A percentile compares a stretch with the other conserved stretches of the same genome.
Conservation (phyloP, 306 rosid genomes). For the Erythrophleum fordii region DNA sequence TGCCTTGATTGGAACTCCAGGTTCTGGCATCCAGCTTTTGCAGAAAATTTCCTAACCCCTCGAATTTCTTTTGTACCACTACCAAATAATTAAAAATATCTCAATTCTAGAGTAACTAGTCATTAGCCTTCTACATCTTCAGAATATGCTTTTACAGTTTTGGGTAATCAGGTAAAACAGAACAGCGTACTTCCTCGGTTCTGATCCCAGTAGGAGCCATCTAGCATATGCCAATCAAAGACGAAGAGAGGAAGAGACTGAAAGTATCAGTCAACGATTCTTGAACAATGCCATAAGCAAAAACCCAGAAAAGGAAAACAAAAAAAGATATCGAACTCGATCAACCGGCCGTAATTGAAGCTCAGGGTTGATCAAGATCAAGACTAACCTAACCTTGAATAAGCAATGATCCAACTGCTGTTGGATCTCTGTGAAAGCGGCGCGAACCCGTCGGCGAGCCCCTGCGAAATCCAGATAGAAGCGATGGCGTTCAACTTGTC, state of each 20-base stretch:
- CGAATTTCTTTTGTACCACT: slow-evolving; percentile 89
- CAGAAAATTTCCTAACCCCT: slow-evolving; percentile 79
- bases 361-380: background rate
- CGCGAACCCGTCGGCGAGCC: slow-evolving; percentile 65
- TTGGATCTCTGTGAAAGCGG: slow-evolving; percentile 62
- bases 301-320: background rate
- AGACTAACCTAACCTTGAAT: slow-evolving; percentile 59
- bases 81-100: slow-evolving; percentile 16
- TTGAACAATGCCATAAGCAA: background rate
- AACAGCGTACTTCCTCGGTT: slow-evolving; percentile 79
- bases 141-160: background rate
- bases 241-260: slow-evolving; percentile 1
- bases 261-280: slow-evolving; percentile 30
- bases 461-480: slow-evolving; percentile 63
- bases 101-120: background rate
- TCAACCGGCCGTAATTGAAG: slow-evolving; percentile 1
- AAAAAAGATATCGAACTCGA: background rate
- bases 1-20: slow-evolving; percentile 63
- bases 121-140: background rate
- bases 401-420: slow-evolving; percentile 69
- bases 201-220: slow-evolving; percentile 81
- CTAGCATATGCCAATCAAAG: slow-evolving; percentile 46
- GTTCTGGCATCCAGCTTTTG: slow-evolving; percentile 77
- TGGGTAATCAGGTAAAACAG: slow-evolving; percentile 18
- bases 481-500: slow-evolving; percentile 61